Evolutionary conservation across 2,329 filamentous ascomycete genomes (phyloP), one percentile per base, ranked within the genome.

Genomic region (Pyrenochaeta sp.): DNA sequence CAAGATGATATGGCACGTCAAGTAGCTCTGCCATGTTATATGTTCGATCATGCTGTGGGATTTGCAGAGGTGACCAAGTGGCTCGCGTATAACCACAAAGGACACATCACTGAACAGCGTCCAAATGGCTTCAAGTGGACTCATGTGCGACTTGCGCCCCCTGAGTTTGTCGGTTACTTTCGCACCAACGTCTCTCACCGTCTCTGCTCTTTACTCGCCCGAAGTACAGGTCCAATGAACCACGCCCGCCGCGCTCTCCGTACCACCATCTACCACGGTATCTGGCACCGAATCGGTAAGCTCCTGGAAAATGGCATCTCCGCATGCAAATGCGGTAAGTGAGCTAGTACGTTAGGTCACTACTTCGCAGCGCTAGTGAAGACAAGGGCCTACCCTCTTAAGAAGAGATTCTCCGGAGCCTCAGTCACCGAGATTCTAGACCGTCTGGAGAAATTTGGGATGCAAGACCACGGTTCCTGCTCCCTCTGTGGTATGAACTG

Each of bases 71-170:
- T 64, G 3, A 76, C 71, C 0, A 69, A 66, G 52, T 67, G 51
- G n/a, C 58, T 75, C 1, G 73, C 63, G 1, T 75, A 76, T 62
- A 54, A 73, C 31, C 50, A 51, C 11, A n/a, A 44, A 7, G 63
- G 66, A 5, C 61, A 66, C 29, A 66, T 74, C 33, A 59, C 50
- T n/a, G 71, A 72, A 41, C 45, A 43, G 4, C 58, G 54, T 3
- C 72, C 69, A 3, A 49, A 56, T n/a, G 56, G 52, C 2, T 60
- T 64, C 52, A 68, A 54, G 41, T 36, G 31, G 11, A 58, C 54
- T 14, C 42, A 57, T 18, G 33, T 52, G 3, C 60, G 61, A 29
- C 41, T 68, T 7, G 40, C 42, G 12, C 52, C 57, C 4, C 46
- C 49, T 11, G 56, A 64, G 36, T 64, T 67, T 37, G 50, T 63